Evolutionary conservation across 257 asterid species (phyloP).

Genomic region (Solanum paucissectum): DNA sequence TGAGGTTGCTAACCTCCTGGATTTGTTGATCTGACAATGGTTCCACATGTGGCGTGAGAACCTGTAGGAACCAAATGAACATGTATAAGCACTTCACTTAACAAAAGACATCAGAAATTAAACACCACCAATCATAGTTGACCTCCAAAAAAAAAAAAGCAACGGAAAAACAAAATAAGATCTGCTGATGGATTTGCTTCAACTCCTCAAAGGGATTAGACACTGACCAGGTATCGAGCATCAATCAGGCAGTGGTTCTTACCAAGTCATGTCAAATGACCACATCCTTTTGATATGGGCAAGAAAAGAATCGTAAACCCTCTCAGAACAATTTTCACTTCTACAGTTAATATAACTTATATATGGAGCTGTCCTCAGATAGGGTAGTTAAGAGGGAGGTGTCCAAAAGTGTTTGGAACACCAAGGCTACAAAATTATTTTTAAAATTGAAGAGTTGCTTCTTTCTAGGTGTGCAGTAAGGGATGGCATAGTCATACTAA

Average conservation of each 20-base stretch:
- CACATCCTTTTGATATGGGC: neutral
- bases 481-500: neutral
- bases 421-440: neutral
- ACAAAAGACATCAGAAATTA: neutral
- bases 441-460: neutral
- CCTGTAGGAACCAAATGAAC: slow-evolving; percentile 24
- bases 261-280: neutral
- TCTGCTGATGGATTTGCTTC: neutral
- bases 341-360: neutral
- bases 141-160: neutral
- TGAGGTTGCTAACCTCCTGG: slow-evolving; percentile 31
- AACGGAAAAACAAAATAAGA: neutral
- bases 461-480: neutral
- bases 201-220: neutral
- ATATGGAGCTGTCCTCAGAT: neutral
- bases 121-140: neutral
- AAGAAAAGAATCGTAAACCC: neutral
- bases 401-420: neutral
- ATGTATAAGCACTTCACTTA: neutral
- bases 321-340: neutral
- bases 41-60: slow-evolving; percentile 57
- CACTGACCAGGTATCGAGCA: neutral
- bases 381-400: neutral
- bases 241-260: neutral
- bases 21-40: slow-evolving; percentile 55